phyloP scores from a whole-genome alignment of 257 asterid species.

The Lantana camara region DNA sequence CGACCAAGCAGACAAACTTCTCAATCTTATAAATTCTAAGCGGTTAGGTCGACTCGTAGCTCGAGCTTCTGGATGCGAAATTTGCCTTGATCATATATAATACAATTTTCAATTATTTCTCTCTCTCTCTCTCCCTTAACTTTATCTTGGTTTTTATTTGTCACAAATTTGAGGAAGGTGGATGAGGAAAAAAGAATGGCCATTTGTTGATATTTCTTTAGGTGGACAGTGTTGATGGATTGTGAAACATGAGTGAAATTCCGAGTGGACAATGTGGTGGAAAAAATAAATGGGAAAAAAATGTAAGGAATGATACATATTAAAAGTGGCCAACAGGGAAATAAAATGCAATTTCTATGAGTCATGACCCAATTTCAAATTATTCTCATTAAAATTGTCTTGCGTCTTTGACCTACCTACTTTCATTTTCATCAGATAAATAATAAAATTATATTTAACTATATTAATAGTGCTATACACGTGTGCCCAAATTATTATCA shows the following conservation, averaged over 20 bases:
- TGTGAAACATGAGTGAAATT: slow-evolving; percentile 25
- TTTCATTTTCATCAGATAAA: background rate
- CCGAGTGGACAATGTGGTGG: slow-evolving; percentile 29
- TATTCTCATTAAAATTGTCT: background rate
- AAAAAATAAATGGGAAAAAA: background rate
- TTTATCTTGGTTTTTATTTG: background rate
- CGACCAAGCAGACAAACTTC: too few species aligned
- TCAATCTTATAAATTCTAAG: too few species aligned
- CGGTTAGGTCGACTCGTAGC: too few species aligned
- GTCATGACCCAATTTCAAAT: slow-evolving; percentile 26
- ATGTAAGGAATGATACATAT: background rate
- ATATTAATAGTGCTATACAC: slow-evolving; percentile 21
- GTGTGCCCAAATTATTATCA: slow-evolving; percentile 13
- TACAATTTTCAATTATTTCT: too few species aligned
- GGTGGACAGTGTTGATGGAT: background rate
- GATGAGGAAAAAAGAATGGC: background rate
- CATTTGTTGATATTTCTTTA: background rate
- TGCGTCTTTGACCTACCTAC: background rate
- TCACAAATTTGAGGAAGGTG: background rate
- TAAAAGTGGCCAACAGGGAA: slow-evolving; percentile 42
- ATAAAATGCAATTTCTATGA: slow-evolving; percentile 29
- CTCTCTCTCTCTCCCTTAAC: too few species aligned
- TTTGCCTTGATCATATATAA: too few species aligned
- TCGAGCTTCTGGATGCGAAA: too few species aligned
- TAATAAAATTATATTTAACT: background rate